phyloP scores from a whole-genome alignment of 2,329 filamentous ascomycete genomes.

The Apiospora aurea region DNA sequence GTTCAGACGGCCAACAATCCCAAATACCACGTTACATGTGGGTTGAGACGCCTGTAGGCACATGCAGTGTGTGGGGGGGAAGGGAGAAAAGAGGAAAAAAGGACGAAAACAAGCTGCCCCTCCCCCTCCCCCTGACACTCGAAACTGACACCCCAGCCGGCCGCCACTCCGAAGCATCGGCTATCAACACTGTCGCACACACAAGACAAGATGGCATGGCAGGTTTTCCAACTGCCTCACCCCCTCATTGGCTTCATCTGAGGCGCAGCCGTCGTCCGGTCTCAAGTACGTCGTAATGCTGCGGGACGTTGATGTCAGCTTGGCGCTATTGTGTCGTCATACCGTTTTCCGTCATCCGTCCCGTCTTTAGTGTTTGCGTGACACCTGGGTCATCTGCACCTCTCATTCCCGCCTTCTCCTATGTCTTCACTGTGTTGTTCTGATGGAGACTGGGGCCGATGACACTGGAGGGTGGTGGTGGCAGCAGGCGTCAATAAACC shows the following conservation, averaged over 20 bases:
- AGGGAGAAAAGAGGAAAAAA: not conserved
- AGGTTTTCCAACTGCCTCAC: not conserved
- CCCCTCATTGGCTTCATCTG: not conserved
- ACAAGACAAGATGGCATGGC: not conserved
- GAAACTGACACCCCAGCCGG: not conserved
- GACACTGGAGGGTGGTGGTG: not conserved
- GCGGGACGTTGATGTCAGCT: slow-evolving; percentile 10
- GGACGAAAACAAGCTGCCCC: not conserved
- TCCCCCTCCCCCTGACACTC: not conserved
- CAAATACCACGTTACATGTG: slow-evolving; percentile 18
- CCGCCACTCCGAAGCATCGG: not conserved
- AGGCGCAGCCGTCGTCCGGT: slow-evolving; percentile 13
- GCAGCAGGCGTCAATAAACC: not conserved
- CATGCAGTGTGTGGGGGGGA: not conserved
- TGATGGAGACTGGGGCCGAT: not conserved
- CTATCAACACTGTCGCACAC: not conserved
- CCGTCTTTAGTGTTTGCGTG: slow-evolving; percentile 5
- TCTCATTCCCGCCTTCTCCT: not conserved
- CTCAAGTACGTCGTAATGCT: slow-evolving; percentile 9
- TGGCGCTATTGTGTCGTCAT: slow-evolving; percentile 20
- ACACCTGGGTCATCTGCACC: not conserved
- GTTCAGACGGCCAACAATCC: not conserved
- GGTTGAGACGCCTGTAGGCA: not conserved
- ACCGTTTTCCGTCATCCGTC: not conserved
- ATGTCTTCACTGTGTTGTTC: not conserved